phyloP scores from a whole-genome alignment of 1,284 basidiomycete genomes.

The Boletus mariae region DNA sequence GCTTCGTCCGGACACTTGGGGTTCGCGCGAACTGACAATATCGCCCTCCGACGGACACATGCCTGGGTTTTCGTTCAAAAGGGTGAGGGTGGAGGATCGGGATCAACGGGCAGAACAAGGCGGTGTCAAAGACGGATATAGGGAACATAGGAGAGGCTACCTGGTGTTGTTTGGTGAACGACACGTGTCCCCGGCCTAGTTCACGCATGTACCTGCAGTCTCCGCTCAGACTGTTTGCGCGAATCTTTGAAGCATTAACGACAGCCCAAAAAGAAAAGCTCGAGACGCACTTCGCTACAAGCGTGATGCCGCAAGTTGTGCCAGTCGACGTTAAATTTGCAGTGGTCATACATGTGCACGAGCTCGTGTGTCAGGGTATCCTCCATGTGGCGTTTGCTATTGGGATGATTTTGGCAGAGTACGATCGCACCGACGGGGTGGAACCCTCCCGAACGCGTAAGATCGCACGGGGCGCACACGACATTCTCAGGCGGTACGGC shows the following conservation, averaged over 20 bases:
- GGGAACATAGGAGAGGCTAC: constrained; percentile 37
- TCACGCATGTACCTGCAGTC: constrained; percentile 88
- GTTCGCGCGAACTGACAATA: constrained; percentile 79
- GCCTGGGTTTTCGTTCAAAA: constrained; percentile 43
- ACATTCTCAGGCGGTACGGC: constrained; percentile 67
- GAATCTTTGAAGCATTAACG: constrained; percentile 58
- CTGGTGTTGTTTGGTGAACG: constrained; percentile 93
- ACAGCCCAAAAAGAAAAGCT: background rate
- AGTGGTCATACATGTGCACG: constrained; percentile 95
- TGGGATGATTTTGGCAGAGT: constrained; percentile 81
- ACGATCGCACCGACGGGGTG: constrained; percentile 72
- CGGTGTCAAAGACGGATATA: constrained; percentile 10
- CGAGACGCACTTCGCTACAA: constrained; percentile 79
- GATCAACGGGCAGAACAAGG: constrained; percentile 4
- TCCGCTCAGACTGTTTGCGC: constrained; percentile 90
- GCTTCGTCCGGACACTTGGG: constrained; percentile 75
- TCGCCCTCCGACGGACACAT: constrained; percentile 86
- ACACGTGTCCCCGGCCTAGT: constrained; percentile 67
- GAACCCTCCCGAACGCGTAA: constrained; percentile 78
- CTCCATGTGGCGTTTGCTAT: constrained; percentile 85
- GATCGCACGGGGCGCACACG: constrained; percentile 79
- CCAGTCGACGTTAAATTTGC: constrained; percentile 93
- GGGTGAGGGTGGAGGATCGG: background rate
- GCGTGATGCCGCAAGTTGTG: constrained; percentile 88
- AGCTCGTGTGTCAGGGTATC: constrained; percentile 92